A percentile compares a stretch with the other conserved stretches of the same genome.
These are phyloP conservation scores for Turritis glabra DNA, from an alignment of 345 rosid species.

Conservation along the genomic window DNA sequence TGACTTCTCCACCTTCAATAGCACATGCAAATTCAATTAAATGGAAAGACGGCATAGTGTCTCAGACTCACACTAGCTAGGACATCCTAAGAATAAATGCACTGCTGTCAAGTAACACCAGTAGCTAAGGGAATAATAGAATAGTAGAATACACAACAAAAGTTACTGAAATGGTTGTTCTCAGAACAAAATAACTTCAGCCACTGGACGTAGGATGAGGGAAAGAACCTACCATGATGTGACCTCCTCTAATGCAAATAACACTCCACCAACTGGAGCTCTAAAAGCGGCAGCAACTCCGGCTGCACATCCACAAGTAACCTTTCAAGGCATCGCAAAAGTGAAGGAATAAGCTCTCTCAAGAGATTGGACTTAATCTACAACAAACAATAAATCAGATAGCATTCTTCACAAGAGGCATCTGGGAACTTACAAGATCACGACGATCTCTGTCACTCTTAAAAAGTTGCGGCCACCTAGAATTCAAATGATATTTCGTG, in stretches of 20 bases:
- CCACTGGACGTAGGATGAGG: background rate
- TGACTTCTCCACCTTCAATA: conserved; percentile 98
- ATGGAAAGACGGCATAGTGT: background rate
- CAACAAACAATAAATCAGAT: background rate
- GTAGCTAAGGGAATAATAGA: background rate
- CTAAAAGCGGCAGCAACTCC: conserved; percentile 99
- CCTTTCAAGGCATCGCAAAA: conserved; percentile 65
- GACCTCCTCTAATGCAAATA: conserved; percentile 97
- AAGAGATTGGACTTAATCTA: conserved; percentile 22
- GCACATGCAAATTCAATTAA: conserved; percentile 23
- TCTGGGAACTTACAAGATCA: conserved; percentile 70
- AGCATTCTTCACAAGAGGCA: conserved; percentile 17
- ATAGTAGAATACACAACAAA: background rate
- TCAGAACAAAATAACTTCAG: background rate
- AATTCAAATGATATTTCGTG: conserved; percentile 84
- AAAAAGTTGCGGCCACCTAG: conserved; percentile 90
- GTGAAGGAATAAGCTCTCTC: conserved; percentile 35
- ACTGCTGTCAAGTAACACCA: background rate
- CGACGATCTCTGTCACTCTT: conserved; percentile 91
- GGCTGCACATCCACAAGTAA: conserved; percentile 99
- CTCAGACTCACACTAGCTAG: conserved; percentile 2
- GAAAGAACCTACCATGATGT: conserved; percentile 77
- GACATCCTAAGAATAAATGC: background rate
- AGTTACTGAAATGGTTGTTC: background rate
- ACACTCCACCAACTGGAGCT: conserved; percentile 99